phyloP scores from a whole-genome alignment of 1,284 basidiomycete species.

The Apiotrichum siamense region DNA sequence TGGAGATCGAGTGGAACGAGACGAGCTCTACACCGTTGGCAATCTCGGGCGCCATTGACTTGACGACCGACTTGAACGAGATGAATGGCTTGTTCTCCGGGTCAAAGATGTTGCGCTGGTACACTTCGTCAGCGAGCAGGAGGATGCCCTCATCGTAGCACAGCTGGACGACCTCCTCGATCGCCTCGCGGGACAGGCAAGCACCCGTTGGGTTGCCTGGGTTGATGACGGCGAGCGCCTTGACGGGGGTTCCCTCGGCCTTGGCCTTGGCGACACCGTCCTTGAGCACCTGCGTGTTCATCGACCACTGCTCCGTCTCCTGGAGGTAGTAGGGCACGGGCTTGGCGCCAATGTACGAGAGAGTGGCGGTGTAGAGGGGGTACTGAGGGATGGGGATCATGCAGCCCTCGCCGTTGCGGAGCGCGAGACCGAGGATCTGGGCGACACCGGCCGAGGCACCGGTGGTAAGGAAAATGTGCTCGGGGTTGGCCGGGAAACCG shows the following conservation, averaged over 20 bases:
- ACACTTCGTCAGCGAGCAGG: constrained; percentile 90
- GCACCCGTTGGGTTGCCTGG: constrained; percentile 93
- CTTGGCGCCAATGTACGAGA: constrained; percentile 76
- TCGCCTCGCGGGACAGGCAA: constrained; percentile 64
- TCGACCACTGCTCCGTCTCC: constrained; percentile 75
- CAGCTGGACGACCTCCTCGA: constrained; percentile 66
- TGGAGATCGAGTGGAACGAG: constrained; percentile 92
- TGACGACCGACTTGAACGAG: constrained; percentile 84
- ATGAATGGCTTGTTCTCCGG: constrained; percentile 63
- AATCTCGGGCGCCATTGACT: constrained; percentile 52
- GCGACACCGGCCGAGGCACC: constrained; percentile 91
- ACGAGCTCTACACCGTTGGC: constrained; percentile 63
- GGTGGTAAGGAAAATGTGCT: constrained; percentile 86
- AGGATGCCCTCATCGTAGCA: constrained; percentile 81
- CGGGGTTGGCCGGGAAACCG: constrained; percentile 74
- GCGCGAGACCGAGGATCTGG: constrained; percentile 58
- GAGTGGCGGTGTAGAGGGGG: constrained; percentile 90
- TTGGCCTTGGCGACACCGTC: constrained; percentile 63
- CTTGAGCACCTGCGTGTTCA: constrained; percentile 66
- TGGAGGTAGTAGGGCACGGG: constrained; percentile 85
- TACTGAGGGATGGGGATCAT: constrained; percentile 96
- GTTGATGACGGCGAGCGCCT: constrained; percentile 89
- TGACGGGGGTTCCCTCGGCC: constrained; percentile 60
- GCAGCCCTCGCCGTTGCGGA: constrained; percentile 43
- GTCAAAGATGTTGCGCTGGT: constrained; percentile 83